These are phyloP conservation scores for Colletotrichum sp. DNA, from an alignment of 2,329 filamentous ascomycete genomes.

Conservation along the genomic window DNA sequence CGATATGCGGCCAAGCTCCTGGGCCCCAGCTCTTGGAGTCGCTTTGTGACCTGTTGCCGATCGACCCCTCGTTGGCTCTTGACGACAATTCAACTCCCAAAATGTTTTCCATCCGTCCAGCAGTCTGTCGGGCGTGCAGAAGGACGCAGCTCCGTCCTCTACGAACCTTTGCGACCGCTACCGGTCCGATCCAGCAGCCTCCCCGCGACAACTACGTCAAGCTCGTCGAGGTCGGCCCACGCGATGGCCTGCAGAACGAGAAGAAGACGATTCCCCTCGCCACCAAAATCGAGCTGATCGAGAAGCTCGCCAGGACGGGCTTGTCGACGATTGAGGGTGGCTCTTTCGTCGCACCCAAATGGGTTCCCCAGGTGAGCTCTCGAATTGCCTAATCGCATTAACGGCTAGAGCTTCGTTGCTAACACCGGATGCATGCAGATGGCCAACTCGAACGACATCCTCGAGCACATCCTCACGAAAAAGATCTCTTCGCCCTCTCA, in stretches of 20 bases:
- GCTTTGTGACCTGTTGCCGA: background rate
- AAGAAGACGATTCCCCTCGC: slow-evolving; percentile 71
- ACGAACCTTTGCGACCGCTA: slow-evolving; percentile 46
- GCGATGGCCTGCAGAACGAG: slow-evolving; percentile 89
- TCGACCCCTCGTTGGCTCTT: background rate
- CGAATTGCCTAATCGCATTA: background rate
- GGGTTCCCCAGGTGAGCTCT: slow-evolving; percentile 74
- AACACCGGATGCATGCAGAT: slow-evolving; percentile 55
- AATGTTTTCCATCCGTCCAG: slow-evolving; percentile 42
- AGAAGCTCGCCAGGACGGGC: slow-evolving; percentile 70
- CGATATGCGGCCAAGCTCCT: slow-evolving; percentile 19
- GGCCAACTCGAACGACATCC: slow-evolving; percentile 78
- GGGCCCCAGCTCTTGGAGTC: background rate
- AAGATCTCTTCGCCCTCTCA: slow-evolving; percentile 58
- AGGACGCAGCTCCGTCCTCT: slow-evolving; percentile 33
- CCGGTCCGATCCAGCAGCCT: slow-evolving; percentile 24
- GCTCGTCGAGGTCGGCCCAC: slow-evolving; percentile 83
- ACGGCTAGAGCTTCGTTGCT: background rate
- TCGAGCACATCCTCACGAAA: slow-evolving; percentile 68
- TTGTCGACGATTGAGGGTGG: slow-evolving; percentile 79
- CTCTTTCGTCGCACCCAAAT: slow-evolving; percentile 83
- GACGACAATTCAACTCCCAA: background rate
- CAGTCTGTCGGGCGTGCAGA: slow-evolving; percentile 43
- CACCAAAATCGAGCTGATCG: slow-evolving; percentile 80
- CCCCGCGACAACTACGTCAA: slow-evolving; percentile 51